Evolutionary conservation across 1,284 basidiomycete genomes (phyloP).

Genomic region (Fomitopsis betulina): DNA sequence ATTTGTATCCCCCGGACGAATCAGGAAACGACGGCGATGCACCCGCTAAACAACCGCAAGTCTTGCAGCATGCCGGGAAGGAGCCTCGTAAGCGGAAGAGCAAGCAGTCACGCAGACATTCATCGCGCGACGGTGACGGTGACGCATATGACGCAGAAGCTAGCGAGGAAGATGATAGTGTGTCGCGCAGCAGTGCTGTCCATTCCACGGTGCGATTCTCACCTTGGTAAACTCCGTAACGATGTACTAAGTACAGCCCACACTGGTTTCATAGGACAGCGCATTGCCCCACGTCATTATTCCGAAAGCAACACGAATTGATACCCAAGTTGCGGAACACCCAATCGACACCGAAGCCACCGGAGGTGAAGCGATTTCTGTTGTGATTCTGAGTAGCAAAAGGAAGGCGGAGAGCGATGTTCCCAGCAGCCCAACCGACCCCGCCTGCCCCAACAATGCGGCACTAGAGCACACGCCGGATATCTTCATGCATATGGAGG

Average conservation of each 20-base stretch:
- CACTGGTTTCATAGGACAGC: no score
- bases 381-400: not conserved
- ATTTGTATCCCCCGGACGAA: not conserved
- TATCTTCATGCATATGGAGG: not conserved
- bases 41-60: not conserved
- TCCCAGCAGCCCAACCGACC: not conserved
- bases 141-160: constrained; percentile 7
- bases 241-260: no score
- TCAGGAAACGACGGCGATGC: not conserved
- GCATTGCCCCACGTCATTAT: no score
- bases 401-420: not conserved
- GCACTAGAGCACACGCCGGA: not conserved
- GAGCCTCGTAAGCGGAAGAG: not conserved
- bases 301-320: not conserved
- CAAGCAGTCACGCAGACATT: not conserved
- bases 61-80: not conserved
- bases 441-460: not conserved
- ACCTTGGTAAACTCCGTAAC: no score
- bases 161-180: constrained; percentile 1
- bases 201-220: not conserved
- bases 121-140: not conserved
- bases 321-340: not conserved
- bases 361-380: no score
- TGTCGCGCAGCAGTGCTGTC: not conserved
- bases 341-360: no score